phyloP scores from a whole-genome alignment of 2,329 filamentous ascomycete genomes.

The Fusarium gaditjirri region DNA sequence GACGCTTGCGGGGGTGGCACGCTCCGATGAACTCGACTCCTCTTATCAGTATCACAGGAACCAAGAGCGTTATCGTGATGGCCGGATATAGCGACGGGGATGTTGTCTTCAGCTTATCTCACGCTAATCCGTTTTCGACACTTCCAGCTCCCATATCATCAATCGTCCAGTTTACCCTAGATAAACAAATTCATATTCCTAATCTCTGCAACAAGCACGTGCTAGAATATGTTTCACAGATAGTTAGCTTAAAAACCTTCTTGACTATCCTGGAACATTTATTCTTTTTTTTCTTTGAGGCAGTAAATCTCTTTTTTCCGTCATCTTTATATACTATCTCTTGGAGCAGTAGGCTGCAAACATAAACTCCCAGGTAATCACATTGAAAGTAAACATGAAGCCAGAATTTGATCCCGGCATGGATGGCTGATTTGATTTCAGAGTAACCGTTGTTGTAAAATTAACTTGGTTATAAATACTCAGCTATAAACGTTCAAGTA shows the following conservation, averaged over 20 bases:
- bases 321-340: no score
- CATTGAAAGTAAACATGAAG: no score
- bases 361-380: no score
- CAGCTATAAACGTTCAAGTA: not conserved
- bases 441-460: not conserved
- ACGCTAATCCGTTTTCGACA: not conserved
- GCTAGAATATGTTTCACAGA: no score
- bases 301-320: no score
- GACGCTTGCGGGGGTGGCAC: not conserved
- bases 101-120: fast-evolving
- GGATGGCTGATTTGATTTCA: not conserved
- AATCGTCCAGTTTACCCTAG: not conserved
- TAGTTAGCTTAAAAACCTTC: no score
- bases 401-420: no score
- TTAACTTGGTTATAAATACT: not conserved
- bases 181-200: not conserved
- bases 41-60: not conserved
- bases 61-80: not conserved
- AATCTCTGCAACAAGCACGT: no score
- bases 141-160: fast-evolving
- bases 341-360: no score
- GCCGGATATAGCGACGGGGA: not conserved
- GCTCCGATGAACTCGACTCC: not conserved
- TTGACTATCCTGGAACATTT: no score
- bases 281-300: no score